Evolutionary conservation across 2,329 filamentous ascomycete species (phyloP).

Genomic region (Sarocladium oryzae): DNA sequence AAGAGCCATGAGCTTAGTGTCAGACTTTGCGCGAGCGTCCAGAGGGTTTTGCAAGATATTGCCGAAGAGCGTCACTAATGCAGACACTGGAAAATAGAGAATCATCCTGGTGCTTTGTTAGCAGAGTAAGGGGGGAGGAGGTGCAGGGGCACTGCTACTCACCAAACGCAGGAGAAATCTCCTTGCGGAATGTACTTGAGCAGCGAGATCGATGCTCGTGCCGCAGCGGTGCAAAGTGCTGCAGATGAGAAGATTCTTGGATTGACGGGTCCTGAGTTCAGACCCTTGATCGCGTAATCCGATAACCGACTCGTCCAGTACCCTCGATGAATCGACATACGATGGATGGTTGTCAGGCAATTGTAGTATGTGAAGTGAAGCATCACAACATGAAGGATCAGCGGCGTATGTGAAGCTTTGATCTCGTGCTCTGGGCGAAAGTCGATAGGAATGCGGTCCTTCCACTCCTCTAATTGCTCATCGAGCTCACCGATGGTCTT

Average conservation of each 20-base stretch:
- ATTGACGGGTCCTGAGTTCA: slow-evolving; percentile 86
- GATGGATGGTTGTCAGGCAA: slow-evolving; percentile 92
- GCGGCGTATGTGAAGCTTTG: slow-evolving; percentile 80
- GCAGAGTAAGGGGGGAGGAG: not conserved
- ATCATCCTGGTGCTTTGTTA: slow-evolving; percentile 57
- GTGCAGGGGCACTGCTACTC: too few relatives aligned
- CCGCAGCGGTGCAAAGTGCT: slow-evolving; percentile 85
- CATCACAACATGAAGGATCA: slow-evolving; percentile 92
- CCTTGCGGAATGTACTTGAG: slow-evolving; percentile 95
- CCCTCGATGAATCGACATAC: slow-evolving; percentile 96
- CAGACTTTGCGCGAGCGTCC: slow-evolving; percentile 79
- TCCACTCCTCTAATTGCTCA: slow-evolving; percentile 86
- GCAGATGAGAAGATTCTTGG: slow-evolving; percentile 92
- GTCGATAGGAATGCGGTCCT: slow-evolving; percentile 88
- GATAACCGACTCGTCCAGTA: slow-evolving; percentile 96
- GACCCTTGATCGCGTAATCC: slow-evolving; percentile 89
- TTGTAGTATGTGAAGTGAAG: slow-evolving; percentile 98
- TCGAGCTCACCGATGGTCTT: slow-evolving; percentile 96
- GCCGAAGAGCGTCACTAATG: slow-evolving; percentile 89
- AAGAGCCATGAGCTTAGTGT: slow-evolving; percentile 83
- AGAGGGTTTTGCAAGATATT: slow-evolving; percentile 95
- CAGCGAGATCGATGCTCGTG: slow-evolving; percentile 84
- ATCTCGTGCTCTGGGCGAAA: slow-evolving; percentile 98
- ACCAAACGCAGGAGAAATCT: slow-evolving; percentile 94
- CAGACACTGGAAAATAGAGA: slow-evolving; percentile 92